Conservation (phyloP, 768 basidiomycete species). For the Erythrobasidium yunnanense region DNA sequence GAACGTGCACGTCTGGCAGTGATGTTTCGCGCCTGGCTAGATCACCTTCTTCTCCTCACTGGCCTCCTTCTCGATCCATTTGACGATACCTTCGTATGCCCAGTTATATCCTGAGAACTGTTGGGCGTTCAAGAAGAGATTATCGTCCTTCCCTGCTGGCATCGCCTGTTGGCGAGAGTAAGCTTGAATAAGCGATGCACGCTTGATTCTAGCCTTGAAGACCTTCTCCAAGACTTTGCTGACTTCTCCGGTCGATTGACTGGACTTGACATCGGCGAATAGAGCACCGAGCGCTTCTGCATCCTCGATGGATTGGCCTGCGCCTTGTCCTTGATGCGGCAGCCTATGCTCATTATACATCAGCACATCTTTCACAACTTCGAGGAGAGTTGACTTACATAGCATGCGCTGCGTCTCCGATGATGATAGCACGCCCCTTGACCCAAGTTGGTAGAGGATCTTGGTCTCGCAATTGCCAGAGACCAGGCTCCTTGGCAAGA, state of each 20-base stretch:
- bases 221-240: constrained; percentile 27
- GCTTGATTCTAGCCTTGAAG: constrained; percentile 29
- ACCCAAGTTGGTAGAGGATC: constrained; percentile 30
- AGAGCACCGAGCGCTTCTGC: constrained; percentile 33
- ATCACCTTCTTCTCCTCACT: too few relatives aligned
- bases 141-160: neutral
- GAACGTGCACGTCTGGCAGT: too few relatives aligned
- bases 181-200: constrained; percentile 31
- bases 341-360: too few relatives aligned
- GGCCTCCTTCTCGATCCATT: neutral
- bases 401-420: constrained; percentile 33
- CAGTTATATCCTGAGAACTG: neutral
- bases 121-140: neutral
- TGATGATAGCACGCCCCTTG: constrained; percentile 28
- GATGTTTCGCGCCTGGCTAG: too few relatives aligned
- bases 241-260: neutral
- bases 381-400: neutral
- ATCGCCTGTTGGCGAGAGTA: constrained; percentile 27
- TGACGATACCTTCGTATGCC: neutral
- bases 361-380: too few relatives aligned
- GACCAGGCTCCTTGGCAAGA: constrained; percentile 17
- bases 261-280: constrained; percentile 15
- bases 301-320: constrained; percentile 31
- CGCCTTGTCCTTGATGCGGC: constrained; percentile 34
- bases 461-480: constrained; percentile 35